A percentile compares a stretch with the other conserved stretches of the same genome.
Evolutionary conservation across 495 filamentous ascomycete genomes (phyloP).

Genomic region (Amphirosellinia nigrospora): DNA sequence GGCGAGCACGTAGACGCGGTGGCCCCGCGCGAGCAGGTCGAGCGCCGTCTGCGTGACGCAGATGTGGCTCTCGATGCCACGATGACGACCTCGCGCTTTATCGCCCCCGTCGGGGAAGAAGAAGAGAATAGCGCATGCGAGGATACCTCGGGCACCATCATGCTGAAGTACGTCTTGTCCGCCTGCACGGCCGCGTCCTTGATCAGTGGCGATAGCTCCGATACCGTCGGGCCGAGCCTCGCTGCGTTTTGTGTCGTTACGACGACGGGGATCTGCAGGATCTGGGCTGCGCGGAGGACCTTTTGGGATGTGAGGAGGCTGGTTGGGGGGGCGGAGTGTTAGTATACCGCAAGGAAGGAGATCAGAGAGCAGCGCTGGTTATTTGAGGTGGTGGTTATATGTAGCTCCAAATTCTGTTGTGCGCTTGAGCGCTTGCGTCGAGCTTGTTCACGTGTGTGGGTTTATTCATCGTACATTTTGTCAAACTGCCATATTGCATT

Average conservation of each 20-base stretch:
- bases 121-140: conserved; percentile 5
- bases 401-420: neutral
- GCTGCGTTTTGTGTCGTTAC: conserved; percentile 82
- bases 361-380: too few relatives aligned
- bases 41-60: conserved; percentile 93
- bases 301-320: conserved; percentile 62
- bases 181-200: conserved; percentile 48
- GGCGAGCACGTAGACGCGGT: conserved; percentile 86
- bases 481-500: conserved; percentile 80
- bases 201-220: conserved; percentile 63
- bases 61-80: conserved; percentile 92
- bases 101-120: neutral
- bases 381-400: too few relatives aligned
- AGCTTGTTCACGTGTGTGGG: neutral
- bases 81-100: conserved; percentile 58
- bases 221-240: conserved; percentile 77
- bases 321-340: neutral
- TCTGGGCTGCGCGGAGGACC: conserved; percentile 57
- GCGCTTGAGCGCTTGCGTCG: neutral
- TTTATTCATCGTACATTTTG: conserved; percentile 63
- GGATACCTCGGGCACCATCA: conserved; percentile 60
- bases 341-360: too few relatives aligned
- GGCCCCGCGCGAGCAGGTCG: conserved; percentile 74
- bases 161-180: conserved; percentile 92
- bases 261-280: conserved; percentile 78